phyloP scores from a whole-genome alignment of 495 filamentous ascomycete genomes.

The Friedmanniomyces endolithicus region DNA sequence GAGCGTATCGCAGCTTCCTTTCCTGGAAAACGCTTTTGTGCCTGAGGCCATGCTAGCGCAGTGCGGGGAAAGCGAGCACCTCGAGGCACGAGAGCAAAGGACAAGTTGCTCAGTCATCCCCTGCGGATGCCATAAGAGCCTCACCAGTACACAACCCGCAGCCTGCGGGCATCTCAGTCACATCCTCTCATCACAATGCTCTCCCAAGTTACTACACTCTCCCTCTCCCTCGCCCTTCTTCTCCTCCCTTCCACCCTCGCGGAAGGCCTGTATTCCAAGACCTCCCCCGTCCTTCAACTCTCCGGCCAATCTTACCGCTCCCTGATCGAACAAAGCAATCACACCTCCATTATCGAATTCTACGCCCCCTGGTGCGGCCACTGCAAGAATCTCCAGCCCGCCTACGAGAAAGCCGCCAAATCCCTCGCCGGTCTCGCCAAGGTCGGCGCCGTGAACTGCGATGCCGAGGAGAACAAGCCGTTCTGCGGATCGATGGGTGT shows the following conservation, averaged over 20 bases:
- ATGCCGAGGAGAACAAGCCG: slow-evolving; percentile 84
- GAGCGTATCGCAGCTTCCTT: neutral
- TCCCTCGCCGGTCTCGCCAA: slow-evolving; percentile 81
- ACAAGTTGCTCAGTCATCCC: neutral
- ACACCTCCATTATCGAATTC: slow-evolving; percentile 59
- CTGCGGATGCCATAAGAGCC: neutral
- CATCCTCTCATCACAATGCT: neutral
- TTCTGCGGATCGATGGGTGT: slow-evolving; percentile 83
- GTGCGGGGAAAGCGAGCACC: neutral
- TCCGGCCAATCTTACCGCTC: slow-evolving; percentile 72
- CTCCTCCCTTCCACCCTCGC: slow-evolving; percentile 52
- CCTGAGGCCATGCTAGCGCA: neutral
- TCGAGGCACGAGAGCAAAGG: neutral
- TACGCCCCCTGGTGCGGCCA: slow-evolving; percentile 96
- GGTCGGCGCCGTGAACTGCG: slow-evolving; percentile 90
- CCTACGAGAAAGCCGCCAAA: slow-evolving; percentile 87
- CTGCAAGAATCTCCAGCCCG: slow-evolving; percentile 87
- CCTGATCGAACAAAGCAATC: slow-evolving; percentile 76
- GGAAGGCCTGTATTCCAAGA: slow-evolving; percentile 69
- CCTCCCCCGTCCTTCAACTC: slow-evolving; percentile 75
- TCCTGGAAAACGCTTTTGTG: neutral
- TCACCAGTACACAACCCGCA: neutral
- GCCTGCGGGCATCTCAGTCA: neutral
- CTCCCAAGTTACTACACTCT: slow-evolving; percentile 23
- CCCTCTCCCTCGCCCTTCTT: slow-evolving; percentile 40